These are phyloP conservation scores for Hypoxylon sp. DNA, from an alignment of 2,329 filamentous ascomycete genomes.

Conservation along the genomic window DNA sequence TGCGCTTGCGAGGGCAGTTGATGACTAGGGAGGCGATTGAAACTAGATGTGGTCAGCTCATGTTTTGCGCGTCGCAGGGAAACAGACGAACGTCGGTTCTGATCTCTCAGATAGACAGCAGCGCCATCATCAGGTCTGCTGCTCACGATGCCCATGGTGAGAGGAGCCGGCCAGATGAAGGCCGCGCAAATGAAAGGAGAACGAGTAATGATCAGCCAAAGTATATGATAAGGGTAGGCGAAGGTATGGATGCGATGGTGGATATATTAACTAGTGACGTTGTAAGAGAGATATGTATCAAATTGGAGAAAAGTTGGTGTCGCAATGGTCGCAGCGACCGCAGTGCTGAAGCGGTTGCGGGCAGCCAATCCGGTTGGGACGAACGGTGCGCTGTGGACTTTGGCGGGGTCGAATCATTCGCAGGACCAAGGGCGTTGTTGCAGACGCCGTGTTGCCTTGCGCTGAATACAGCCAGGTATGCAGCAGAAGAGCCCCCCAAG, in stretches of 20 bases:
- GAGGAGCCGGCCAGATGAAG: slow-evolving; percentile 51
- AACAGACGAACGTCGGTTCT: slow-evolving; percentile 82
- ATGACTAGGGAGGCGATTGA: slow-evolving; percentile 87
- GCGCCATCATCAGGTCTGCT: slow-evolving; percentile 89
- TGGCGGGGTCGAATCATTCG: slow-evolving; percentile 40
- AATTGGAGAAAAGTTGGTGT: slow-evolving; percentile 48
- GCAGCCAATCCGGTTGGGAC: slow-evolving; percentile 45
- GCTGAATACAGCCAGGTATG: slow-evolving; percentile 33
- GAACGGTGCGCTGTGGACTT: slow-evolving; percentile 38
- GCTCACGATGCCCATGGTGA: slow-evolving; percentile 90
- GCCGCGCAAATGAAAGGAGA: slow-evolving; percentile 43
- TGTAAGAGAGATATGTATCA: slow-evolving; percentile 49
- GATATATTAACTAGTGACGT: slow-evolving; percentile 45
- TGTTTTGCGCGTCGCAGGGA: slow-evolving; percentile 42
- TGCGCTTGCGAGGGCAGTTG: slow-evolving; percentile 83
- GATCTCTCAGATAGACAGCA: slow-evolving; percentile 88
- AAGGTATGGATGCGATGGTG: slow-evolving; percentile 34
- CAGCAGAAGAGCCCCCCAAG: slow-evolving; percentile 35
- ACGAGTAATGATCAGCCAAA: slow-evolving; percentile 29
- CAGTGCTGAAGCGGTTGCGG: slow-evolving; percentile 41
- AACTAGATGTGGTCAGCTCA: slow-evolving; percentile 69
- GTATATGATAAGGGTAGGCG: slow-evolving; percentile 22
- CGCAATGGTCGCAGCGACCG: slow-evolving; percentile 47
- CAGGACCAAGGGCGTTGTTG: slow-evolving; percentile 32
- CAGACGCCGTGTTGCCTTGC: slow-evolving; percentile 38